Conservation (phyloP, 495 filamentous ascomycete species). For the Ascodesmis nigricans region DNA sequence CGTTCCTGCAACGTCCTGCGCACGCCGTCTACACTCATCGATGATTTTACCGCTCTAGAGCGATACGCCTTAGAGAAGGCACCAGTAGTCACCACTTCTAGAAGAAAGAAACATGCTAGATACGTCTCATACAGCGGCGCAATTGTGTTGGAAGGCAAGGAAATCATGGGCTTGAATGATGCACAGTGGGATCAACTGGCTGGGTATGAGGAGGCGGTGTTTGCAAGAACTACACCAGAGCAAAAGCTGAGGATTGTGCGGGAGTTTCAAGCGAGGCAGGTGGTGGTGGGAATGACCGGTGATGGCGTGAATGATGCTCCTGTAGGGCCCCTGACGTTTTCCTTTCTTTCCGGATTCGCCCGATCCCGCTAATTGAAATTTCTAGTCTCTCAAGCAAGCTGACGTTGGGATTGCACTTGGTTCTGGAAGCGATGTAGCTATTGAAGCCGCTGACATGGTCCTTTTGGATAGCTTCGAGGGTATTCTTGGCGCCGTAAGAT, state of each 20-base stretch:
- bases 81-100: constrained; percentile 3
- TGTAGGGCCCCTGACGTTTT: too few species aligned
- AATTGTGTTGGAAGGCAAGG: constrained; percentile 35
- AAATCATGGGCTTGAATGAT: constrained; percentile 34
- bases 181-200: constrained; percentile 36
- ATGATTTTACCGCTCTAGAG: constrained; percentile 23
- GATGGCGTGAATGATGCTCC: constrained; percentile 40
- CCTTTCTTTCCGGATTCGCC: too few species aligned
- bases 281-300: constrained; percentile 30
- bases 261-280: constrained; percentile 35
- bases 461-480: constrained; percentile 42
- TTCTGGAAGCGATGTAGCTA: constrained; percentile 36
- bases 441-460: constrained; percentile 51
- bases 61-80: background rate
- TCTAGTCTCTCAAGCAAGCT: constrained; percentile 29
- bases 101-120: constrained; percentile 10
- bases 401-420: constrained; percentile 34
- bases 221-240: constrained; percentile 50
- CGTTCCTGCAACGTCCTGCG: constrained; percentile 43
- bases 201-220: constrained; percentile 40
- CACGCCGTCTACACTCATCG: constrained; percentile 22
- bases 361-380: background rate
- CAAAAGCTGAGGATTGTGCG: constrained; percentile 55
- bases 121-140: constrained; percentile 10
- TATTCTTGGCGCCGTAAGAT: constrained; percentile 44